A percentile compares a stretch with the other conserved stretches of the same genome.
Conservation (phyloP, 2,329 filamentous ascomycete species). For the Neofusicoccum laricinum region DNA sequence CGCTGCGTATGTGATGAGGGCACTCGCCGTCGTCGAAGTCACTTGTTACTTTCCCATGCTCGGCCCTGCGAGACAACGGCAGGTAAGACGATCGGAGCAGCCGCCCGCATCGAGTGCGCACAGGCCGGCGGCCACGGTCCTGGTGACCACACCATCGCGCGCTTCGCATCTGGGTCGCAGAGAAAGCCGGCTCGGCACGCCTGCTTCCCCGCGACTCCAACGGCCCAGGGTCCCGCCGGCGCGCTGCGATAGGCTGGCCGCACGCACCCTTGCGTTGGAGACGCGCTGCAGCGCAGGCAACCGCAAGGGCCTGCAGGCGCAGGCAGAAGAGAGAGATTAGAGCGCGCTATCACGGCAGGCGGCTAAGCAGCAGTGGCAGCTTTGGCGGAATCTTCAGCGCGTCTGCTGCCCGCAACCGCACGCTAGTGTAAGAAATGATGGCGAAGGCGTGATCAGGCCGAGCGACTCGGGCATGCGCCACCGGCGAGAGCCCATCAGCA, state of each 20-base stretch:
- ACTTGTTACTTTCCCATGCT: conserved; percentile 3
- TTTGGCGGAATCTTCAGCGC: conserved; percentile 1
- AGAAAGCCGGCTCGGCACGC: conserved; percentile 10
- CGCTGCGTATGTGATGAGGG: not conserved
- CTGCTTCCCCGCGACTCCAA: conserved; percentile 4
- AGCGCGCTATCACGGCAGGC: conserved; percentile 6
- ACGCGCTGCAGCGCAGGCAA: conserved; percentile 6
- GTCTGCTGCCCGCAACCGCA: conserved; percentile 3
- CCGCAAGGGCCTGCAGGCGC: not conserved
- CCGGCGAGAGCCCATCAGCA: not conserved
- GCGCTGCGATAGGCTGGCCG: not conserved
- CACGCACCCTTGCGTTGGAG: not conserved
- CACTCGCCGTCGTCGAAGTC: not conserved
- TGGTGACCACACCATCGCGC: not conserved
- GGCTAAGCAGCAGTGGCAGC: not conserved
- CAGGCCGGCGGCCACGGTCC: not conserved
- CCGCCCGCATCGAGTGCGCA: not conserved
- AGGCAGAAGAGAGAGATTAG: not conserved
- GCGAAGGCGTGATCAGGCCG: conserved; percentile 13
- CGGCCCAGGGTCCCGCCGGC: not conserved
- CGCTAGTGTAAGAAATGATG: conserved; percentile 11
- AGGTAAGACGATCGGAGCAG: not conserved
- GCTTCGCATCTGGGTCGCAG: conserved; percentile 1
- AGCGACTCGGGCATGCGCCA: conserved; percentile 12
- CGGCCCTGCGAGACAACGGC: not conserved